phyloP scores from a whole-genome alignment of 2,329 filamentous ascomycete species.

The Penicillium sp. region DNA sequence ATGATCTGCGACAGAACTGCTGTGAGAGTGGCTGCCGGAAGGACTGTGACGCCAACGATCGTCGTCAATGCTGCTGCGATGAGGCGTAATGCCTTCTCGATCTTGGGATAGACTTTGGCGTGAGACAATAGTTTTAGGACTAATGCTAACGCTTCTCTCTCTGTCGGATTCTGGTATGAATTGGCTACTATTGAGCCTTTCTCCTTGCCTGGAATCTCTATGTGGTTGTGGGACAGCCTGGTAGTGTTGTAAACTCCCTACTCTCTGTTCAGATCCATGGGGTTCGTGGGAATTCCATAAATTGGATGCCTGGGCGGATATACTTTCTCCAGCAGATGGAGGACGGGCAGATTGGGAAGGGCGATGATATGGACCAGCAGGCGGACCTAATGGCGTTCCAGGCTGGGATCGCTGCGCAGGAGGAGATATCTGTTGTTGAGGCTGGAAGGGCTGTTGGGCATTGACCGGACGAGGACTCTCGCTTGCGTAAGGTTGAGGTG shows the following conservation, averaged over 20 bases:
- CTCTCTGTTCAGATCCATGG: slow-evolving; percentile 23
- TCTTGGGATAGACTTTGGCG: slow-evolving; percentile 28
- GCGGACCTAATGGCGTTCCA: slow-evolving; percentile 48
- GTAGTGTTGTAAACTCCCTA: slow-evolving; percentile 27
- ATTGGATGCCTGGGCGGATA: slow-evolving; percentile 28
- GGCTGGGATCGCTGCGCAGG: slow-evolving; percentile 42
- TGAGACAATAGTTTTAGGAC: slow-evolving; percentile 62
- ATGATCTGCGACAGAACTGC: slow-evolving; percentile 13
- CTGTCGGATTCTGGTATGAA: slow-evolving; percentile 58
- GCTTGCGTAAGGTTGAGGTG: slow-evolving; percentile 29
- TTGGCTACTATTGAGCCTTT: slow-evolving; percentile 22
- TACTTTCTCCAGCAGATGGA: slow-evolving; percentile 33
- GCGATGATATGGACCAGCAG: slow-evolving; percentile 29
- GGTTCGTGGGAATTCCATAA: slow-evolving; percentile 30
- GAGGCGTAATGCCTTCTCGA: slow-evolving; percentile 18
- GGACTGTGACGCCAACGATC: slow-evolving; percentile 26
- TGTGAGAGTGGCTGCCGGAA: slow-evolving; percentile 16
- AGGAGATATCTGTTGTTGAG: slow-evolving; percentile 35
- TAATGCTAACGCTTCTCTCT: slow-evolving; percentile 69
- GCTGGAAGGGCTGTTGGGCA: slow-evolving; percentile 26
- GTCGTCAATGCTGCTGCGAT: slow-evolving; percentile 26
- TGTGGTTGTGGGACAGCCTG: slow-evolving; percentile 24
- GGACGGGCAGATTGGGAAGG: slow-evolving; percentile 36
- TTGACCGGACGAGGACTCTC: slow-evolving; percentile 33
- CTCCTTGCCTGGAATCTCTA: slow-evolving; percentile 41